Base-by-base conservation (phyloP, 2,329 filamentous ascomycete species). In the Xylaria sp. region DNA sequence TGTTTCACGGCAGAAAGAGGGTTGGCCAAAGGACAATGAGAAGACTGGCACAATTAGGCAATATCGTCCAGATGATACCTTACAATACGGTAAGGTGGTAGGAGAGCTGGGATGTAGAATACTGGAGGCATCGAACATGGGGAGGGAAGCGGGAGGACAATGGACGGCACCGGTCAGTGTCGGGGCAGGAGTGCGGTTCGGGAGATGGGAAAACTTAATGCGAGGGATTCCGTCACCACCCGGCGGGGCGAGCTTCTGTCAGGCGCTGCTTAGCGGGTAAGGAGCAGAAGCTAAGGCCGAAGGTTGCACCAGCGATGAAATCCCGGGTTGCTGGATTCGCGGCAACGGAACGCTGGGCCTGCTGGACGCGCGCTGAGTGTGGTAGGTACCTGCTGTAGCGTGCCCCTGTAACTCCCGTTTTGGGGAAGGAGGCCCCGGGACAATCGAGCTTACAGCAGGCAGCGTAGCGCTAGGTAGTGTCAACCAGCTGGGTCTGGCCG, bases 151-250 rank as follows among this genome's bases (percentile, higher is more conserved):
- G 60, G 65, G n/a, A 58, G 68, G 68, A 64, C 68, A 67, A 60
- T 55, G 52, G 57, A 52, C 62, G 65, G 65, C 31, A 64, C 64
- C 66, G 66, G 66, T 60, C 66, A 68, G 61, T 64, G 41, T 60
- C 66, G 61, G 66, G 65, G 50, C 39, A 58, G 48, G 60, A 68
- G 50, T 28, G 51, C 65, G 60, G 65, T 63, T 64, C 66, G 66
- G 67, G 61, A 67, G 56, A 63, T 58, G 57, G 56, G 61, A 65
- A 69, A 70, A 63, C 67, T 71, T 73, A 67, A 73, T 75, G 75
- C 73, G 75, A 50, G 66, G 67, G 65, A 75, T 78, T 77, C 75
- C 76, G 76, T 77, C 76, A 77, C 74, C 70, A 72, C 69, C 74
- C 75, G 73, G 73, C 28, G 4, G 46, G 44, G 41, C 25, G 28